A percentile compares a stretch with the other conserved stretches of the same genome.
Evolutionary conservation across 306 rosid genomes (phyloP).

Genomic region (Vachellia pachyceras): DNA sequence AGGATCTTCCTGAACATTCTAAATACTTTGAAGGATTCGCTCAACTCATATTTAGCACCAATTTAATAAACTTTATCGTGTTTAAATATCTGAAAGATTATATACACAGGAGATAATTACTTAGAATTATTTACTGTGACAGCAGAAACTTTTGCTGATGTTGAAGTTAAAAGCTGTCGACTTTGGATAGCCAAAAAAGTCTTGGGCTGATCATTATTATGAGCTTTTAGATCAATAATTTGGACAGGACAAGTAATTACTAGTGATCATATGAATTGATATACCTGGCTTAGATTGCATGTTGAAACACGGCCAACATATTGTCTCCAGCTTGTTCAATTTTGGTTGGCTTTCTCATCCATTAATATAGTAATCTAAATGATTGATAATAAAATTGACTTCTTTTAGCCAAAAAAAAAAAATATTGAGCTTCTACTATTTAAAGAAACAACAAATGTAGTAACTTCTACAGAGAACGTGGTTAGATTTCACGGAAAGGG

Average conservation of each 20-base stretch:
- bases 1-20: no score
- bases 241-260: background rate
- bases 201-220: background rate
- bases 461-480: no score
- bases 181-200: background rate
- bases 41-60: no score
- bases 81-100: no score
- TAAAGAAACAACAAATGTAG: background rate
- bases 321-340: conserved; percentile 5
- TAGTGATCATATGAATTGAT: background rate
- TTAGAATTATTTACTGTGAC: no score
- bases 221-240: background rate
- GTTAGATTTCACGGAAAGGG: no score
- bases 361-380: background rate
- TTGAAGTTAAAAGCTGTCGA: background rate
- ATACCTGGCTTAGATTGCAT: background rate
- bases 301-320: background rate
- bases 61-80: no score
- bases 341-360: background rate
- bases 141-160: background rate
- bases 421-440: background rate
- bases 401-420: no score
- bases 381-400: no score
- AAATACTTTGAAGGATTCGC: no score
- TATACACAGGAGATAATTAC: no score